Conservation (phyloP, 768 basidiomycete genomes). For the Boletus fagicola region DNA sequence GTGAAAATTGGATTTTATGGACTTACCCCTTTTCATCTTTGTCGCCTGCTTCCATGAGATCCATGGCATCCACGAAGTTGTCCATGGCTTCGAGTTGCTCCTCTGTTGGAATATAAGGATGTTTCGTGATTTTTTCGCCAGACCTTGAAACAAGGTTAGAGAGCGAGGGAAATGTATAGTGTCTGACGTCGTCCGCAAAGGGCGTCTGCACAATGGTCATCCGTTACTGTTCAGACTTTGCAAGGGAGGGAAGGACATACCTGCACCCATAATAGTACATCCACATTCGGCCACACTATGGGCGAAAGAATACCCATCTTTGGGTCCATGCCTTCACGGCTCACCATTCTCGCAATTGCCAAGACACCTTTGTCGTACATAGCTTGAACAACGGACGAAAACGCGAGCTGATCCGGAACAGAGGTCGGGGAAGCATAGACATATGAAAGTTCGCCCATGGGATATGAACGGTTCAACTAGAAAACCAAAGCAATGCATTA, state of each 20-base stretch:
- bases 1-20: not conserved
- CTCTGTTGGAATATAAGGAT: constrained; percentile 80
- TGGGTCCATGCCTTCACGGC: constrained; percentile 68
- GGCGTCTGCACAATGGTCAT: constrained; percentile 63
- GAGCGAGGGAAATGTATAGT: constrained; percentile 82
- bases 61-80: constrained; percentile 83
- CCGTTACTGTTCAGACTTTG: not conserved
- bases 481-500: not conserved
- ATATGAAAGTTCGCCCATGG: constrained; percentile 84
- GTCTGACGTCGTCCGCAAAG: constrained; percentile 91
- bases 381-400: constrained; percentile 85
- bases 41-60: constrained; percentile 74
- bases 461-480: constrained; percentile 79
- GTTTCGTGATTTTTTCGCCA: constrained; percentile 68
- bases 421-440: constrained; percentile 73
- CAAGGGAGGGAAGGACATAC: constrained; percentile 39
- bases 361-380: constrained; percentile 63
- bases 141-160: constrained; percentile 69
- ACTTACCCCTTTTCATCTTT: constrained; percentile 73
- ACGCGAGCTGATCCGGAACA: constrained; percentile 72
- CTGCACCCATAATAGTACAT: constrained; percentile 82
- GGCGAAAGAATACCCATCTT: constrained; percentile 83
- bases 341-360: constrained; percentile 85
- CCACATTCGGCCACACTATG: constrained; percentile 58
- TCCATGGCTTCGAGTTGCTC: constrained; percentile 83